These are phyloP conservation scores for Termitomyces sp. DNA, from an alignment of 768 basidiomycete genomes.

Conservation along the genomic window DNA sequence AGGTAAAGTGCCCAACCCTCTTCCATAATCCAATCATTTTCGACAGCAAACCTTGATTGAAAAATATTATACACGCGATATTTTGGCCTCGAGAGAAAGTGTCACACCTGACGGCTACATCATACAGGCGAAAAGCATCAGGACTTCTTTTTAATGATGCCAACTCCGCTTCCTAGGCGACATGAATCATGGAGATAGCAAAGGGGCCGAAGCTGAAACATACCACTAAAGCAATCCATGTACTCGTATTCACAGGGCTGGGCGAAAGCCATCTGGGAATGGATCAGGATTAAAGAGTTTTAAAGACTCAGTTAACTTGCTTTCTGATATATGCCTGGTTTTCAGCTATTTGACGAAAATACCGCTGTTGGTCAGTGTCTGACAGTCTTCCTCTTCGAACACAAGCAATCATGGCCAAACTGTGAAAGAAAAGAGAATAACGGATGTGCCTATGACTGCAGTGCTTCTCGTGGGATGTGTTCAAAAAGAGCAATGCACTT, in stretches of 20 bases:
- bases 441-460: constrained; percentile 63
- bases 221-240: constrained; percentile 68
- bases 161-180: constrained; percentile 64
- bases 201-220: constrained; percentile 14
- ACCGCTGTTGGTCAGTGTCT: constrained; percentile 29
- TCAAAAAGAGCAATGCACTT: constrained; percentile 11
- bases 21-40: constrained; percentile 68
- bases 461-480: constrained; percentile 1
- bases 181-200: background rate
- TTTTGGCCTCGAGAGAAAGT: background rate
- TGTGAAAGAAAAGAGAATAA: constrained; percentile 67
- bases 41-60: constrained; percentile 46
- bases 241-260: constrained; percentile 62
- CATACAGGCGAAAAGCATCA: constrained; percentile 63
- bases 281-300: background rate
- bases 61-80: background rate
- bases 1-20: constrained; percentile 68
- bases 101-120: constrained; percentile 59
- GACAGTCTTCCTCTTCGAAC: constrained; percentile 40
- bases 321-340: constrained; percentile 62
- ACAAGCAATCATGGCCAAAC: constrained; percentile 58
- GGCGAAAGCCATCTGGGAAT: constrained; percentile 58
- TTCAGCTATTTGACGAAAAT: constrained; percentile 49
- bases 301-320: constrained; percentile 27
- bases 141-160: constrained; percentile 51